Percentiles rank a stretch among this genome's conserved stretches.
Conservation (phyloP, 768 basidiomycete genomes). For the Exsudoporus frostii region DNA sequence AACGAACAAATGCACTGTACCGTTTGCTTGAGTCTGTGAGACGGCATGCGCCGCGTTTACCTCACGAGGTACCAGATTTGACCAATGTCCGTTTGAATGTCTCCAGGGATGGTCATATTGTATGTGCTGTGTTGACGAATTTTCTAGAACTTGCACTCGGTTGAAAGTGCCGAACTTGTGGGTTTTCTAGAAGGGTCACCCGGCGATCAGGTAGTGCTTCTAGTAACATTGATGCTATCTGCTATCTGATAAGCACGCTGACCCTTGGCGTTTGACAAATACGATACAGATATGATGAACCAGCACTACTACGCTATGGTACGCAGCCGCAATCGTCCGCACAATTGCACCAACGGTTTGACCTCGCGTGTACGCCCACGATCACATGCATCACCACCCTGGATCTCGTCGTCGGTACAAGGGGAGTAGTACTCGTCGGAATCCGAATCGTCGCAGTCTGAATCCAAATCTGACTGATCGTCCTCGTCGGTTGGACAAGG, state of each 20-base stretch:
- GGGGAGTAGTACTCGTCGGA: conserved; percentile 17
- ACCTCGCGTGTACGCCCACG: conserved; percentile 42
- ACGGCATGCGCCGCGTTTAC: conserved; percentile 1
- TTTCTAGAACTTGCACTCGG: not conserved
- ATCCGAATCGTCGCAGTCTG: conserved; percentile 27
- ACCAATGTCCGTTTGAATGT: conserved; percentile 1
- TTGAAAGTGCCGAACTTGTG: not conserved
- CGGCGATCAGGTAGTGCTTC: too few species aligned
- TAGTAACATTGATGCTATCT: too few species aligned
- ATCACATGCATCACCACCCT: conserved; percentile 37
- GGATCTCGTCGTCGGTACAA: conserved; percentile 36
- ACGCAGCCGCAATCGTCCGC: conserved; percentile 24
- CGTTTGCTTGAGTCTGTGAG: conserved; percentile 1
- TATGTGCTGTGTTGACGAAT: not conserved
- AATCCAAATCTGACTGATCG: conserved; percentile 34
- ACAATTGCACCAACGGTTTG: conserved; percentile 37
- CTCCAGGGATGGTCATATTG: conserved; percentile 5
- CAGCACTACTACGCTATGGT: not conserved
- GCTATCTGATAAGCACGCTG: too few species aligned
- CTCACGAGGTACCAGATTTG: conserved; percentile 1
- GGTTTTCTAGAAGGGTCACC: not conserved
- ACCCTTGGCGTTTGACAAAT: not conserved
- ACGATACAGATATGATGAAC: not conserved
- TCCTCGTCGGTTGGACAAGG: conserved; percentile 32
- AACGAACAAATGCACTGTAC: not conserved